phyloP scores from a whole-genome alignment of 2,329 filamentous ascomycete species.

The Talaromyces amestolkiae region DNA sequence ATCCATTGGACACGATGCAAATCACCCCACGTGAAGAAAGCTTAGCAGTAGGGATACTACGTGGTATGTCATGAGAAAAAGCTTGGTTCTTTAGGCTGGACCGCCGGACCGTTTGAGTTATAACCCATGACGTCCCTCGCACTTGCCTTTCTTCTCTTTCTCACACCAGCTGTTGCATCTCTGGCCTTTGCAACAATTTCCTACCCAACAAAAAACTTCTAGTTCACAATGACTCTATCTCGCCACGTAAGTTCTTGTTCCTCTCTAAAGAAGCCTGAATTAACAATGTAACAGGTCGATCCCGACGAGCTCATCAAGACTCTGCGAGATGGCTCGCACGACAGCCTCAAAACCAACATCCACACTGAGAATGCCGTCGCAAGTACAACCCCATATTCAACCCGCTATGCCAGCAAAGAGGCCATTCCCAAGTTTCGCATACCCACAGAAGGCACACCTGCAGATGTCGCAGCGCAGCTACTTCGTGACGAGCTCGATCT shows the following conservation, averaged over 20 bases:
- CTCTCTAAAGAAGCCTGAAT: neutral
- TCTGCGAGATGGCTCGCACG: constrained; percentile 25
- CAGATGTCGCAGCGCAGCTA: constrained; percentile 63
- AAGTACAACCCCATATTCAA: constrained; percentile 33
- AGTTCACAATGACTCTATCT: constrained; percentile 8
- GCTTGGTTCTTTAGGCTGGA: constrained; percentile 1
- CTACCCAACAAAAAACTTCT: neutral
- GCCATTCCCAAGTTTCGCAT: constrained; percentile 36
- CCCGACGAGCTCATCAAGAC: constrained; percentile 29
- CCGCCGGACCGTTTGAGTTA: neutral
- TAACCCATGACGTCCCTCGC: neutral
- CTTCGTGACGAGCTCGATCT: constrained; percentile 63
- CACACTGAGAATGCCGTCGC: constrained; percentile 28
- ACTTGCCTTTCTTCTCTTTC: neutral
- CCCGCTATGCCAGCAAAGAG: constrained; percentile 32
- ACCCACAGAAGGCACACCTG: constrained; percentile 30
- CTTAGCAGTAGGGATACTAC: neutral
- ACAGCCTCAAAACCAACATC: constrained; percentile 28
- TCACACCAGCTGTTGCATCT: neutral
- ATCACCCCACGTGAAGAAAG: neutral
- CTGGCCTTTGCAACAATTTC: neutral
- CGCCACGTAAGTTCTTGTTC: constrained; percentile 4
- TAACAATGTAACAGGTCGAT: constrained; percentile 24
- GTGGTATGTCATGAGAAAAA: neutral
- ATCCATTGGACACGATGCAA: neutral